These are phyloP conservation scores for Amphicarpaea edgeworthii DNA, from an alignment of 306 rosid species.

Conservation along the genomic window DNA sequence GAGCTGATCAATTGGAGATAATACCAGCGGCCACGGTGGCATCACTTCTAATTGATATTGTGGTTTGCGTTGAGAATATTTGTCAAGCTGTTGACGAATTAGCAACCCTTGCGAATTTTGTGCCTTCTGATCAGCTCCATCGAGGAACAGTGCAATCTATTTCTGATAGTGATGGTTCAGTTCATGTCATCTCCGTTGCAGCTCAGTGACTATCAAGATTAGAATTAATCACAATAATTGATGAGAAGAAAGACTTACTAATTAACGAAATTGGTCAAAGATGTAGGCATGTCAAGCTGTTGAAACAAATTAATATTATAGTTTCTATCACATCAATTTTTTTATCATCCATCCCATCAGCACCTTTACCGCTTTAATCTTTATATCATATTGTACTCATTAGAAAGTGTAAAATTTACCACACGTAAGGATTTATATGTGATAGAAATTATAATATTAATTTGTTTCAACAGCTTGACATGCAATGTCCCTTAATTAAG, in stretches of 20 bases:
- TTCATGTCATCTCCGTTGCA: slow-evolving; percentile 38
- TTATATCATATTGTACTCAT: background rate
- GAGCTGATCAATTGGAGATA: slow-evolving; percentile 38
- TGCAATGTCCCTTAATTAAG: too few relatives aligned
- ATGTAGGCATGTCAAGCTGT: background rate
- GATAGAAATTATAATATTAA: too few relatives aligned
- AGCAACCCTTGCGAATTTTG: slow-evolving; percentile 45
- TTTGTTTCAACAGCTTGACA: too few relatives aligned
- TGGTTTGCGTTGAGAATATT: slow-evolving; percentile 44
- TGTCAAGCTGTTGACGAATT: slow-evolving; percentile 49
- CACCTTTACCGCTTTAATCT: too few relatives aligned
- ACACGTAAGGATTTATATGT: too few relatives aligned
- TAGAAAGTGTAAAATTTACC: background rate
- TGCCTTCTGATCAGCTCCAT: slow-evolving; percentile 1
- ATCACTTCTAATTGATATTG: slow-evolving; percentile 48
- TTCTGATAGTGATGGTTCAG: slow-evolving; percentile 11
- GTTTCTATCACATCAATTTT: background rate
- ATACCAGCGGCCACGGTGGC: slow-evolving; percentile 48
- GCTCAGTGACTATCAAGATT: slow-evolving; percentile 10
- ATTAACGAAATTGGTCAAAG: background rate
- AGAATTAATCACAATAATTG: background rate
- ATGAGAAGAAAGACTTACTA: background rate
- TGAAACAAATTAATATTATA: background rate
- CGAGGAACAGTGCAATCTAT: slow-evolving; percentile 44
- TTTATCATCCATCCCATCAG: background rate